Evolutionary conservation across 139 green algal species (phyloP).

Genomic region (Nannochloris sp.): DNA sequence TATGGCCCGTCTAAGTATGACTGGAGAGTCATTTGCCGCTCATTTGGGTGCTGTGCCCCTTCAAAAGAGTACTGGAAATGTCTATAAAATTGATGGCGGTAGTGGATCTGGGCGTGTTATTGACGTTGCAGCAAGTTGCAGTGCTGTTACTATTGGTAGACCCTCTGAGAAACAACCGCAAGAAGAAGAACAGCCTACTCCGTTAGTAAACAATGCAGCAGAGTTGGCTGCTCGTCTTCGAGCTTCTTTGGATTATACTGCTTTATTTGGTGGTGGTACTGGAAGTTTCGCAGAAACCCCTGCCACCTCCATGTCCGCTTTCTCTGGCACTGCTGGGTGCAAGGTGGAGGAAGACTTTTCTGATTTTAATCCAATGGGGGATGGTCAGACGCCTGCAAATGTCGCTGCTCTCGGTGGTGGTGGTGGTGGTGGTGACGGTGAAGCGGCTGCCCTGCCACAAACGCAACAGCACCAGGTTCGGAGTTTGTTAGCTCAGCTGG

Average conservation of each 20-base stretch:
- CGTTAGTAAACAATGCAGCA: too few species aligned
- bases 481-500: too few species aligned
- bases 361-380: background rate
- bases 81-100: background rate
- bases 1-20: conserved; percentile 17
- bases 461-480: too few species aligned
- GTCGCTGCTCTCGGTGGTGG: too few species aligned
- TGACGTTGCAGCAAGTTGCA: background rate
- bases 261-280: background rate
- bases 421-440: too few species aligned
- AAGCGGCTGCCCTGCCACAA: too few species aligned
- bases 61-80: background rate
- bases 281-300: too few species aligned
- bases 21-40: conserved; percentile 5
- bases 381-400: too few species aligned
- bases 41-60: background rate
- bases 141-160: background rate
- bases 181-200: too few species aligned
- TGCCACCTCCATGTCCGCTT: background rate
- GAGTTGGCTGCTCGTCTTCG: background rate
- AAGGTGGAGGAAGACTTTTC: background rate
- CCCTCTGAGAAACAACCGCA: too few species aligned
- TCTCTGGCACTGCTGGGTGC: background rate
- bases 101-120: background rate
- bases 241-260: background rate